Evolutionary conservation across 208 protist species (phyloP).

Genomic region (Crithidia fasciculata): DNA sequence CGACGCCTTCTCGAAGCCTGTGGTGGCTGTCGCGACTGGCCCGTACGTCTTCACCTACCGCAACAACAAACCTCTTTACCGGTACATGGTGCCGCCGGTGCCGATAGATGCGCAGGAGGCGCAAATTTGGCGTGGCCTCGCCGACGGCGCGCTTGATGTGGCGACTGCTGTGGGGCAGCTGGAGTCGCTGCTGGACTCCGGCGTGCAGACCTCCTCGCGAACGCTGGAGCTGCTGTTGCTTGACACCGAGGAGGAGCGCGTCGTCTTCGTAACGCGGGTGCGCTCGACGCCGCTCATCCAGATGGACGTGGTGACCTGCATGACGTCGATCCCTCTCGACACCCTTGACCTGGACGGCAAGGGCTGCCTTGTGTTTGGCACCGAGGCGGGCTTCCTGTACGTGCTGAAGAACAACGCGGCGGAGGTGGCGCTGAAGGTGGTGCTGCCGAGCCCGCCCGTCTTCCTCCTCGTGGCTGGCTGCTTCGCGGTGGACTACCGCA

Average conservation of each 20-base stretch:
- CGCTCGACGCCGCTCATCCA: slow-evolving; percentile 62
- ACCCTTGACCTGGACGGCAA: slow-evolving; percentile 57
- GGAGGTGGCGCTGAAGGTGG: slow-evolving; percentile 60
- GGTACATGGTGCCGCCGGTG: slow-evolving; percentile 84
- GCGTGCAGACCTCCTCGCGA: slow-evolving; percentile 66
- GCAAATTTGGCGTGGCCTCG: slow-evolving; percentile 67
- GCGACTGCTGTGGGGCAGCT: slow-evolving; percentile 50
- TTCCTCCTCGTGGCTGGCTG: slow-evolving; percentile 76
- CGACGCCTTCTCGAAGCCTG: slow-evolving; percentile 56
- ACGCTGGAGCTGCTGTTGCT: slow-evolving; percentile 80
- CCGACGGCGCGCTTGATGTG: slow-evolving; percentile 28
- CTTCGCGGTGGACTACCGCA: slow-evolving; percentile 89
- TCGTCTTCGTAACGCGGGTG: slow-evolving; percentile 47
- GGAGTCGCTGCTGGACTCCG: slow-evolving; percentile 50
- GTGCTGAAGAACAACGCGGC: slow-evolving; percentile 68
- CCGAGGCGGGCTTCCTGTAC: slow-evolving; percentile 85
- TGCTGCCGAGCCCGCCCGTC: slow-evolving; percentile 75
- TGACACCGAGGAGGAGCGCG: slow-evolving; percentile 53
- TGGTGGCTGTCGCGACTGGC: slow-evolving; percentile 88
- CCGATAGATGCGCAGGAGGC: slow-evolving; percentile 63
- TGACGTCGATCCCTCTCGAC: slow-evolving; percentile 78
- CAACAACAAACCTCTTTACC: slow-evolving; percentile 91
- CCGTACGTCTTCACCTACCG: slow-evolving; percentile 93
- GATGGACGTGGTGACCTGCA: slow-evolving; percentile 84
- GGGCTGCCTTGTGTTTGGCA: slow-evolving; percentile 92